Base-by-base conservation (phyloP, 2,329 filamentous ascomycete species). In the Aspergillus ruber region DNA sequence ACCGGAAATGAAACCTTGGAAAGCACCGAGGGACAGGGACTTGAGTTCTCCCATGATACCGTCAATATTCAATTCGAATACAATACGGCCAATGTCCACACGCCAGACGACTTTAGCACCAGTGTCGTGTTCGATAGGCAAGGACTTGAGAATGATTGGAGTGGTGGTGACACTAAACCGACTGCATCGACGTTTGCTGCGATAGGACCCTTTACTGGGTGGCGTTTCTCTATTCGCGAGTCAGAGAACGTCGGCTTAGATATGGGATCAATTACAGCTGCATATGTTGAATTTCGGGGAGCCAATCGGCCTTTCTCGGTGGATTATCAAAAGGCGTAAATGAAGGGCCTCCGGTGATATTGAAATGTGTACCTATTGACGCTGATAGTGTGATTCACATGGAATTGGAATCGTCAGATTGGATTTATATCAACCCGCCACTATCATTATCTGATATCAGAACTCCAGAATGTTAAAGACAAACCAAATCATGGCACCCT, bases 401-500 rank as follows among this genome's bases (percentile, higher is more conserved):
- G 20, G 20, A 4, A 20, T 20, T 20, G 20, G 20, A 20, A 20
- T 20, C 20, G 20, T 20, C 20, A 20, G 20, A 20, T 20, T 20
- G 20, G 20, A 20, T 20, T 20, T 20, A 20, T 20, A 20, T 20
- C 20, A 20, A 20, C 20, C 20, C 20, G 20, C 20, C 20, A 20
- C 20, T 20, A 20, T 20, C 20, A 42, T 23, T 42, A 42, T 42
- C 39, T 42, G 8, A 42, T 15, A 43, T 29, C 15, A 58, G n/a
- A 55, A 59, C 50, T 56, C 52, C 44, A 61, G 35, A 50, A 54
- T 49, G 42, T 36, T 48, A 51, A 52, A 50, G 12, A 56, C 52
- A 56, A 57, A 12, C 40, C 53, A 42, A 49, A 61, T 48, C 51
- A 60, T 54, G 33, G 57, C 50, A 23, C 43, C 54, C 45, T 60